A percentile compares a stretch with the other conserved stretches of the same genome.
phyloP scores from a whole-genome alignment of 306 rosid genomes.

The Gynostemma pentaphyllum region DNA sequence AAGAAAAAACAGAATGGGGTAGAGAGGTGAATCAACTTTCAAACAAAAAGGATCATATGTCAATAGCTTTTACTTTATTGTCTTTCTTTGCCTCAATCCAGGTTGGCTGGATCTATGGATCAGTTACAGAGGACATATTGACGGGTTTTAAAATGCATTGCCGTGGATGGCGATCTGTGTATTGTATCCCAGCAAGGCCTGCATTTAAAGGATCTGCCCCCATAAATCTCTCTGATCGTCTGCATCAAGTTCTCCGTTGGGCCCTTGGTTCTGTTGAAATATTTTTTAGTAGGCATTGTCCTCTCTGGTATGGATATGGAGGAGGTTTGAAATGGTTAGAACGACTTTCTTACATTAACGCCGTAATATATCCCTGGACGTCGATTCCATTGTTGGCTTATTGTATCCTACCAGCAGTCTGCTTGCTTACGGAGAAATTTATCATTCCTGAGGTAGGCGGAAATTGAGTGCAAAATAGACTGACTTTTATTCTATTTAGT shows the following conservation, averaged over 20 bases:
- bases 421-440: slow-evolving; percentile 61
- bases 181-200: slow-evolving; percentile 39
- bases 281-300: slow-evolving; percentile 61
- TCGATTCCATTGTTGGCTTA: slow-evolving; percentile 59
- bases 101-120: slow-evolving; percentile 87
- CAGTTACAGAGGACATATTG: slow-evolving; percentile 50
- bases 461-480: too few relatives aligned
- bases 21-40: slow-evolving; percentile 39
- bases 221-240: slow-evolving; percentile 36
- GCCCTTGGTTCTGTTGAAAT: slow-evolving; percentile 71
- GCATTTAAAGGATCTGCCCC: slow-evolving; percentile 46
- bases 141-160: slow-evolving; percentile 79
- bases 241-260: slow-evolving; percentile 51
- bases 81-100: slow-evolving; percentile 3
- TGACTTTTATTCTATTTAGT: too few relatives aligned
- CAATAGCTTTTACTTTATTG: neutral
- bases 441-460: slow-evolving; percentile 51
- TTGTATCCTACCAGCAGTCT: slow-evolving; percentile 59
- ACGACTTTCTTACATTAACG: slow-evolving; percentile 54
- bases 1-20: slow-evolving; percentile 81
- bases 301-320: slow-evolving; percentile 73
- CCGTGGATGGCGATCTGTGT: slow-evolving; percentile 75
- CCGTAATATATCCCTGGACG: slow-evolving; percentile 57
- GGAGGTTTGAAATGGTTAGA: slow-evolving; percentile 60
- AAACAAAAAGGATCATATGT: neutral